Base-by-base conservation (phyloP, 2,329 filamentous ascomycete genomes). In the Cladosporium sp. region DNA sequence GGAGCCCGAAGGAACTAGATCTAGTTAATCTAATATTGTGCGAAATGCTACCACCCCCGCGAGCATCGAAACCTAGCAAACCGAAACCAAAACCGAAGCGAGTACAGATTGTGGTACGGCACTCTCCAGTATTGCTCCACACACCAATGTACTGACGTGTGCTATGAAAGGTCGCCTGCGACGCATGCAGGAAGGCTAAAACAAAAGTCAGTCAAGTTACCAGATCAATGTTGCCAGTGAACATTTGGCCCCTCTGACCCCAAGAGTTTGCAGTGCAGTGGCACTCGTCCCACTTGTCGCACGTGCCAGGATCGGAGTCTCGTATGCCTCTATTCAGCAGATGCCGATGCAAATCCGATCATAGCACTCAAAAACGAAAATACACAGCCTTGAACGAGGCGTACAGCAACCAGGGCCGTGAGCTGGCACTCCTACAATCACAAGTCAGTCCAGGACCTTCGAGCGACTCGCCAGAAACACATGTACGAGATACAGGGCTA, bases 141-240 rank as follows among this genome's bases (percentile, higher is more conserved):
- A 36, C 11, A 51, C 43, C 18, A 51, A 51, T 28, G 6, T 3
- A 13, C 23, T 54, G 28, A 54, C 51, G 28, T 21, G 8, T 13
- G 26, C 13, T 28, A 23, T 34, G 0, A 13, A 13, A 61, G 58
- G 58, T 61, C 16, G 58, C 58, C 10, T 61, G 58, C 28, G 46
- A 61, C 8, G 43, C 26, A 3, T 61, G 58, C 13, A 51, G 58
- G 28, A 61, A 61, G 11, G 51, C 21, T 6, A 61, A 61, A 32
- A 51, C 46, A 4, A 51, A 49, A 30, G 58, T 51, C n/a, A 32
- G 58, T 34, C 18, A 5, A n/a, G 18, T 16, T 3, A 5, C 21
- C n/a, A 18, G 10, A 13, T 25, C 6, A 18, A 21, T 1, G 30
- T 30, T 25, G 16, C 23, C 46, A 26, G 7, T 5, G 10, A 56